phyloP scores from a whole-genome alignment of 108 stramenopile genomes.

The Nitzschia inconspicua region DNA sequence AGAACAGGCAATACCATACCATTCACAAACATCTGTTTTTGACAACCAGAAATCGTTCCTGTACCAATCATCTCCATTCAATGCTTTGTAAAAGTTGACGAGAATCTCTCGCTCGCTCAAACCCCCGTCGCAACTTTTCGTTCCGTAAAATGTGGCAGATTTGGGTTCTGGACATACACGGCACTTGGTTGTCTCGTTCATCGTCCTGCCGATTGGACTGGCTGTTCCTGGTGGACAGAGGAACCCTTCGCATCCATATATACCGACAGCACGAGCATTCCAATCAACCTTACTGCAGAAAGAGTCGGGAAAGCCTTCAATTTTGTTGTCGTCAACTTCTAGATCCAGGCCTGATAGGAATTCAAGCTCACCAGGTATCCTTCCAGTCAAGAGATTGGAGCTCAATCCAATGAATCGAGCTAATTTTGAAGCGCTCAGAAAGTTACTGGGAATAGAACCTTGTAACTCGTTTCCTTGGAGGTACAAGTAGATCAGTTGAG shows the following conservation, averaged over 20 bases:
- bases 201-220: slow-evolving; percentile 55
- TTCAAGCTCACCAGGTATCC: slow-evolving; percentile 32
- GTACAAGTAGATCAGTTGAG: slow-evolving; percentile 44
- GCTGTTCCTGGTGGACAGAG: slow-evolving; percentile 57
- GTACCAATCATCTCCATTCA: slow-evolving; percentile 69
- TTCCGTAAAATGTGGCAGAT: slow-evolving; percentile 45
- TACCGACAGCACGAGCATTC: slow-evolving; percentile 52
- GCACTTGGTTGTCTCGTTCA: slow-evolving; percentile 41
- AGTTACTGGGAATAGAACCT: slow-evolving; percentile 39
- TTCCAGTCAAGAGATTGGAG: slow-evolving; percentile 35
- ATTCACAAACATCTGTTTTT: slow-evolving; percentile 56
- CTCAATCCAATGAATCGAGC: slow-evolving; percentile 9
- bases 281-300: slow-evolving; percentile 64
- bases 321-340: slow-evolving; percentile 57
- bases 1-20: slow-evolving; percentile 69
- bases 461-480: slow-evolving; percentile 39
- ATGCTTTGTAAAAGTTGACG: slow-evolving; percentile 51
- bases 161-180: slow-evolving; percentile 47
- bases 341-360: slow-evolving; percentile 30
- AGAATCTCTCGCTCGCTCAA: slow-evolving; percentile 33
- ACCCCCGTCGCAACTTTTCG: slow-evolving; percentile 33
- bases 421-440: slow-evolving; percentile 41
- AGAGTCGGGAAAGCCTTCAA: slow-evolving; percentile 47
- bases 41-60: slow-evolving; percentile 48
- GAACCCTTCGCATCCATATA: slow-evolving; percentile 68